phyloP scores from a whole-genome alignment of 2,329 filamentous ascomycete genomes.

The Nothophaeocryptopus gaeumannii region DNA sequence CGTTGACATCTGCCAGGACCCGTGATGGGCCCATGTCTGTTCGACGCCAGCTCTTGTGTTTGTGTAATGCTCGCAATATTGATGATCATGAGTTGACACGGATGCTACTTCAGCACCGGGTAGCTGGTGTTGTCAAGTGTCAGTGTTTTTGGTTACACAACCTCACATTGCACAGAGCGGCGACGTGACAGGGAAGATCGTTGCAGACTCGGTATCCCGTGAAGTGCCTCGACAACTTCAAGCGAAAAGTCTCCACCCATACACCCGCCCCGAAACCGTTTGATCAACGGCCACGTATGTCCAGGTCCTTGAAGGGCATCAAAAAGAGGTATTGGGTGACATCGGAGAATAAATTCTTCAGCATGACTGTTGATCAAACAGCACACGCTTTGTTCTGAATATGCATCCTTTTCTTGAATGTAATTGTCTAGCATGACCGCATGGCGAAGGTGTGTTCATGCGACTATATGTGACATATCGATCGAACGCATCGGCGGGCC shows the following conservation, averaged over 20 bases:
- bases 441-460: constrained; percentile 6
- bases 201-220: constrained; percentile 6
- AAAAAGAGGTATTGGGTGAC: constrained; percentile 9
- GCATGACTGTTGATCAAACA: background rate
- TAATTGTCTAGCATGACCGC: constrained; percentile 4
- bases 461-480: constrained; percentile 1
- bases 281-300: constrained; percentile 10
- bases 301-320: constrained; percentile 3
- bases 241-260: constrained; percentile 22
- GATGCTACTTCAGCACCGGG: constrained; percentile 18
- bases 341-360: constrained; percentile 5
- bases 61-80: constrained; percentile 9
- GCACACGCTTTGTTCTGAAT: background rate
- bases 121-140: constrained; percentile 17
- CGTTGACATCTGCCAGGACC: constrained; percentile 22
- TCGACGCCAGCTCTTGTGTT: background rate
- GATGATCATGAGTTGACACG: constrained; percentile 15
- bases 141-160: constrained; percentile 13
- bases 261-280: constrained; percentile 12
- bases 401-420: constrained; percentile 9
- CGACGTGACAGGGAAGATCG: constrained; percentile 19
- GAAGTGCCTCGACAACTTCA: constrained; percentile 16
- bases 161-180: constrained; percentile 7
- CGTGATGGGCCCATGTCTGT: constrained; percentile 9
- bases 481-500: too few relatives aligned